phyloP scores from a whole-genome alignment of 2,329 filamentous ascomycete genomes.

The Leptographium galeiforme region DNA sequence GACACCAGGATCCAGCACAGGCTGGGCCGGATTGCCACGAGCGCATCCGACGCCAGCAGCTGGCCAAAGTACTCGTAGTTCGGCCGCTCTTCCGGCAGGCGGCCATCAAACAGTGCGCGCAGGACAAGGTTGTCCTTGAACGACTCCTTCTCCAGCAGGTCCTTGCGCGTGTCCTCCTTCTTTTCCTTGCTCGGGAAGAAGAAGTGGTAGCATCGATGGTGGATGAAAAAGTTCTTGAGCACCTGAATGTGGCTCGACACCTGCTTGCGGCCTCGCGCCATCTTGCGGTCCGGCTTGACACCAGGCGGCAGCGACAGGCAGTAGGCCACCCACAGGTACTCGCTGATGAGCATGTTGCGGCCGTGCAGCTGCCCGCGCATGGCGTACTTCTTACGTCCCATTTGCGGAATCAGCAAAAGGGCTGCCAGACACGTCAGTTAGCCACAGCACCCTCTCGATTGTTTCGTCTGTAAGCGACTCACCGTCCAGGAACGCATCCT shows the following conservation, averaged over 20 bases:
- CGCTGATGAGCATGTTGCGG: slow-evolving; percentile 56
- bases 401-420: slow-evolving; percentile 49
- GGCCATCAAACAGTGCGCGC: slow-evolving; percentile 43
- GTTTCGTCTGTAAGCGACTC: slow-evolving; percentile 14
- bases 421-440: slow-evolving; percentile 24
- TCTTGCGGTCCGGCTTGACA: slow-evolving; percentile 31
- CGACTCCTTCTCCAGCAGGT: slow-evolving; percentile 31
- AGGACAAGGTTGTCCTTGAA: slow-evolving; percentile 55
- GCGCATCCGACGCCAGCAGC: slow-evolving; percentile 38
- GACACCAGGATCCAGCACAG: slow-evolving; percentile 46
- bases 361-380: slow-evolving; percentile 51
- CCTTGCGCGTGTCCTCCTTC: slow-evolving; percentile 32
- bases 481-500: slow-evolving; percentile 57
- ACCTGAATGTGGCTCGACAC: slow-evolving; percentile 62
- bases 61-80: slow-evolving; percentile 50
- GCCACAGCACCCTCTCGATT: neutral
- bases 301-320: slow-evolving; percentile 31
- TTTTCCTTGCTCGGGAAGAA: slow-evolving; percentile 43
- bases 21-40: slow-evolving; percentile 41
- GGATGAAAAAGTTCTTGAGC: slow-evolving; percentile 51
- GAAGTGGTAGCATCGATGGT: slow-evolving; percentile 49
- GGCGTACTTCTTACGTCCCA: slow-evolving; percentile 53
- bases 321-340: slow-evolving; percentile 49
- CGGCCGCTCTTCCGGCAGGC: slow-evolving; percentile 42
- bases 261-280: slow-evolving; percentile 40